Evolutionary conservation across 352 stramenopile species (phyloP), one percentile per base, ranked within the genome.

Genomic region (Pythium volutum): DNA sequence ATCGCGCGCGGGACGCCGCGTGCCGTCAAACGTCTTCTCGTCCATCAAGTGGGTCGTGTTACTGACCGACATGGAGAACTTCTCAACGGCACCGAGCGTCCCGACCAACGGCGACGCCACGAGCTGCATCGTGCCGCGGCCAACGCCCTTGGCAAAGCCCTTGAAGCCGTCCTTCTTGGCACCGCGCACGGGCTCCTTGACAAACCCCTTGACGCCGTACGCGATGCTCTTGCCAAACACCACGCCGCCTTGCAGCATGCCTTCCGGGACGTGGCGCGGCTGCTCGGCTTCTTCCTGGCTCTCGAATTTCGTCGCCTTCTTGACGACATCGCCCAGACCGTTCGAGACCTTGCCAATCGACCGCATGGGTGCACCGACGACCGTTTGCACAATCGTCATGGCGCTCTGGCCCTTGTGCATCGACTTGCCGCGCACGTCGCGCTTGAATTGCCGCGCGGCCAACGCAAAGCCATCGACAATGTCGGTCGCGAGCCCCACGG

Each of bases 41-140:
- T 96, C 87, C 58, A 94, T 67, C 55, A 96, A 55, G 42, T 96
- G 87, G 1, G 86, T 96, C 26, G 87, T 96, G 70, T 95, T 96
- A 65, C 72, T 89, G 52, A 94, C 68, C 14, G 83, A 93, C 66
- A 91, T 77, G 1, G 80, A 79, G 41, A 96, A 27, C 59, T 96
- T 96, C 71, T 96, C 87, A 12, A 94, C 81, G 3, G 79, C 84
- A 11, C 87, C 87, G 16, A 96, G 67, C 22, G 82, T 91, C 6
- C 87, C 87, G 2, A 96, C 81, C 20, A 96, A 74, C n/a, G 85
- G 85, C 39, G 77, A 93, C 16, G 76, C 87, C 25, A 93, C 71
- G 9, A 96, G 62, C 62, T 91, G 81, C 53, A 93, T 56, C 36
- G 85, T 92, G 39, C 87, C 87, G 12, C 83, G 83, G 10, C 83